These are phyloP conservation scores for Avena insularis DNA, from an alignment of 176 grass and related monocot genomes.

Conservation along the genomic window DNA sequence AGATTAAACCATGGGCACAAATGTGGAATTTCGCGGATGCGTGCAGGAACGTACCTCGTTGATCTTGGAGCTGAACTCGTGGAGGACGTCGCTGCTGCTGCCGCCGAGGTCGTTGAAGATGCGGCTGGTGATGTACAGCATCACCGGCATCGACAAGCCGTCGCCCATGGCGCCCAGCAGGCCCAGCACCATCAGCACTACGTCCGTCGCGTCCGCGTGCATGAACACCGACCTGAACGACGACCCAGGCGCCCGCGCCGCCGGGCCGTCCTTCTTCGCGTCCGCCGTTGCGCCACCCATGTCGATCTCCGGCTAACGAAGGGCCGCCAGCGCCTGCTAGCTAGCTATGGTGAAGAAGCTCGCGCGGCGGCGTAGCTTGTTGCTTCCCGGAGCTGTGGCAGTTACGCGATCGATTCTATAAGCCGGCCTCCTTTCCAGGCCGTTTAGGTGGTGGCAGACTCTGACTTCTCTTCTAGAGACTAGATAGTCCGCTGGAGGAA, in stretches of 20 bases:
- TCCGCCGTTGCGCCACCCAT: conserved; percentile 28
- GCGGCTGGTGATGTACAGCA: conserved; percentile 80
- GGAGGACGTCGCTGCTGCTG: conserved; percentile 26
- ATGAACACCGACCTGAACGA: conserved; percentile 71
- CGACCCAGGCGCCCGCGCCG: background rate
- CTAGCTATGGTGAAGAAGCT: background rate
- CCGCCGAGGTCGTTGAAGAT: conserved; percentile 94
- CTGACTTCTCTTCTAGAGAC: conserved; percentile 6
- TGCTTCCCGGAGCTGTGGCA: conserved; percentile 8
- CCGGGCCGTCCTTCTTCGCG: background rate
- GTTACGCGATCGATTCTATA: background rate
- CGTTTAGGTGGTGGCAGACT: conserved; percentile 27
- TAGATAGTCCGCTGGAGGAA: background rate
- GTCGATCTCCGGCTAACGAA: background rate
- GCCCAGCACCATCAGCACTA: conserved; percentile 69
- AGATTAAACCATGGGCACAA: background rate
- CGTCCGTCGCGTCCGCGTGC: conserved; percentile 78
- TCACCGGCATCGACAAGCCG: conserved; percentile 71
- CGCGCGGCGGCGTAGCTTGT: background rate
- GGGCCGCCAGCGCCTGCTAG: background rate
- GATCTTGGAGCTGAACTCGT: conserved; percentile 65
- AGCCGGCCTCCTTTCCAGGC: conserved; percentile 31
- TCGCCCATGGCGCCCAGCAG: conserved; percentile 80
- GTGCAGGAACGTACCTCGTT: conserved; percentile 47
- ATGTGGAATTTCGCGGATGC: background rate